Base-by-base conservation (phyloP, 2,329 filamentous ascomycete species). In the Helotiales sp. region DNA sequence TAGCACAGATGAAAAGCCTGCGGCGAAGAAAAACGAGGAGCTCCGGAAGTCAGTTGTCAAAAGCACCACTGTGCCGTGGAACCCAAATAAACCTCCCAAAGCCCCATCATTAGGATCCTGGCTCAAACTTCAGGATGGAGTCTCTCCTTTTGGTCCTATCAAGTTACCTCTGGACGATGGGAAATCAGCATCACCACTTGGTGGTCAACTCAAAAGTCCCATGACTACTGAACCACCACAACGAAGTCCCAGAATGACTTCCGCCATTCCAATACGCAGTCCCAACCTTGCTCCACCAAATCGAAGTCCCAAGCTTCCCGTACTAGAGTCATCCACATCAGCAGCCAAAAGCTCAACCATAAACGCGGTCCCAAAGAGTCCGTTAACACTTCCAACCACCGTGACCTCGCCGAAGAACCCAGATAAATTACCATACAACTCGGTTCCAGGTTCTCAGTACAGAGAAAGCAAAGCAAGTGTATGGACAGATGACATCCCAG, bases 401-500 rank as follows among this genome's bases (percentile, higher is more conserved):
- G 15, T 42, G 29, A 42, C 12, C 47, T 15, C 49, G 8, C 42
- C 56, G 3, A 54, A 57, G 36, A 47, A 54, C 22, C 31, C 29
- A 24, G 42, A 57, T 17, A 15, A 31, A 10, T 19, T 19, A 15
- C 34, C 49, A 5, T 24, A 55, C 29, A 13, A 34, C 7, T 36
- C 30, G 13, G 24, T 30, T 7, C 15, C 30, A 44, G 24, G 31
- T 9, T 40, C 44, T 10, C 22, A 25, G 10, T 62, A 63, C 24
- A 31, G 65, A 22, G 63, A 67, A 31, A 67, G 60, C 52, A 65
- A 66, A 60, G 61, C 59, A n/a, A 65, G 60, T 27, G 54, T 63
- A 22, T 69, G 68, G 68, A 69, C 64, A 2, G 67, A 70, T 40
- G 68, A 68, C 15, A 36, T 62, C 1, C 61, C 58, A 2, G 54